phyloP scores from a whole-genome alignment of 306 rosid species.

The Fragaria iinumae region DNA sequence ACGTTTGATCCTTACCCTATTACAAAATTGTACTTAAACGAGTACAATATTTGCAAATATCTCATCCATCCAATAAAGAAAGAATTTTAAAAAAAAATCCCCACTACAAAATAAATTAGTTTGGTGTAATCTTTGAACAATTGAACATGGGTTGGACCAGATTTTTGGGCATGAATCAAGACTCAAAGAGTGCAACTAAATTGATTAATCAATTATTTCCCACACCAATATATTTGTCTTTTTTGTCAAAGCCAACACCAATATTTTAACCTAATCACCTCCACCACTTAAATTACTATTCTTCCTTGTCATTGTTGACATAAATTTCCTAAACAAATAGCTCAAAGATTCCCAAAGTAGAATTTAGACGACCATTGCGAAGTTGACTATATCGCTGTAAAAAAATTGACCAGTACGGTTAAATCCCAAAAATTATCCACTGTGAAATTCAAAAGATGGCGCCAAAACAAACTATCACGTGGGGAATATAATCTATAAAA shows the following conservation, averaged over 20 bases:
- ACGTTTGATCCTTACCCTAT: too few relatives aligned
- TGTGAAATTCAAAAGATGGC: neutral
- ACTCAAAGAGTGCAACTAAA: neutral
- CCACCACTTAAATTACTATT: neutral
- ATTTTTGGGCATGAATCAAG: slow-evolving; percentile 12
- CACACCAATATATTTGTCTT: neutral
- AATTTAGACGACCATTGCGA: neutral
- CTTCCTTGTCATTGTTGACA: neutral
- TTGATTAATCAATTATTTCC: neutral
- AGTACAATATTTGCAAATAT: too few relatives aligned
- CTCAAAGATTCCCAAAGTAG: neutral
- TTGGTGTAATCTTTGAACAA: neutral
- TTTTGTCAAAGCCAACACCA: too few relatives aligned
- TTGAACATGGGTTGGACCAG: slow-evolving; percentile 21
- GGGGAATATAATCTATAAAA: neutral
- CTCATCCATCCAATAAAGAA: too few relatives aligned
- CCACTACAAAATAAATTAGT: too few relatives aligned
- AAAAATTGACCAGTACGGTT: neutral
- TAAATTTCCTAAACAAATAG: neutral
- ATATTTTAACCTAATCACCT: neutral
- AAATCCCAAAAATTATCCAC: neutral
- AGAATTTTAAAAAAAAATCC: too few relatives aligned
- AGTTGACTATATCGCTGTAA: neutral
- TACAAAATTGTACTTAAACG: too few relatives aligned
- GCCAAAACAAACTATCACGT: neutral